A percentile compares a stretch with the other conserved stretches of the same genome.
Evolutionary conservation across 129 eudicot species (phyloP).

Genomic region (Chrysanthemum makinoi): DNA sequence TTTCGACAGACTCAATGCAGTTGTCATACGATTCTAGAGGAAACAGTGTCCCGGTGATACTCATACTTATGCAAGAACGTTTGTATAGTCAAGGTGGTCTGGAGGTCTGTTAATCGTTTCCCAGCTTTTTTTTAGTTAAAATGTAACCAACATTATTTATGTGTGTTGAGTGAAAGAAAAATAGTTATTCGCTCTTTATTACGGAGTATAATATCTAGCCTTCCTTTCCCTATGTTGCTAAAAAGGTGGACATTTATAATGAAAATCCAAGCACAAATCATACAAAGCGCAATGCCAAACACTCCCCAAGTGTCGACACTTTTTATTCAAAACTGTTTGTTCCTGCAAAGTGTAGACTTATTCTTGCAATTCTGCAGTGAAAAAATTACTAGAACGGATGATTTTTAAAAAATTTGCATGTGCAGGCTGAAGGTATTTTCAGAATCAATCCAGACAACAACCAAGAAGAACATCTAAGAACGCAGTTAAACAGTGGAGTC

Average conservation of each 20-base stretch:
- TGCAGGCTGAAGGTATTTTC: constrained; percentile 95
- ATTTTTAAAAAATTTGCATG: neutral
- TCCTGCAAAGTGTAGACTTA: neutral
- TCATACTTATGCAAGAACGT: constrained; percentile 80
- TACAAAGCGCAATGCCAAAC: neutral
- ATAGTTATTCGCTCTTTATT: neutral
- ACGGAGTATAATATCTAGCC: neutral
- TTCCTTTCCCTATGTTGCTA: neutral
- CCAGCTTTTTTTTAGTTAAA: neutral
- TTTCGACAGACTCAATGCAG: constrained; percentile 95
- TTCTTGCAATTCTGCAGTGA: neutral
- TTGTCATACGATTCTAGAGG: constrained; percentile 77
- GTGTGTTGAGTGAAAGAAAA: neutral
- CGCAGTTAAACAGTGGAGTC: constrained; percentile 64
- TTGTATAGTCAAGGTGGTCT: constrained; percentile 82
- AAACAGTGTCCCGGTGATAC: constrained; percentile 80
- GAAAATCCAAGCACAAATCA: too few species aligned
- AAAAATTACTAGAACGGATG: neutral
- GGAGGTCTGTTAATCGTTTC: constrained; percentile 47
- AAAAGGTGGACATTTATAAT: neutral
- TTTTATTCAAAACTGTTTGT: neutral
- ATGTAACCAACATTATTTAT: too few species aligned
- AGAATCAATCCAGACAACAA: constrained; percentile 82
- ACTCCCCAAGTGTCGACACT: neutral
- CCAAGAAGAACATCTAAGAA: constrained; percentile 84